A percentile compares a stretch with the other conserved stretches of the same genome.
These are phyloP conservation scores for Pyricularia pennisetigena DNA, from an alignment of 2,329 filamentous ascomycete species.

Conservation along the genomic window DNA sequence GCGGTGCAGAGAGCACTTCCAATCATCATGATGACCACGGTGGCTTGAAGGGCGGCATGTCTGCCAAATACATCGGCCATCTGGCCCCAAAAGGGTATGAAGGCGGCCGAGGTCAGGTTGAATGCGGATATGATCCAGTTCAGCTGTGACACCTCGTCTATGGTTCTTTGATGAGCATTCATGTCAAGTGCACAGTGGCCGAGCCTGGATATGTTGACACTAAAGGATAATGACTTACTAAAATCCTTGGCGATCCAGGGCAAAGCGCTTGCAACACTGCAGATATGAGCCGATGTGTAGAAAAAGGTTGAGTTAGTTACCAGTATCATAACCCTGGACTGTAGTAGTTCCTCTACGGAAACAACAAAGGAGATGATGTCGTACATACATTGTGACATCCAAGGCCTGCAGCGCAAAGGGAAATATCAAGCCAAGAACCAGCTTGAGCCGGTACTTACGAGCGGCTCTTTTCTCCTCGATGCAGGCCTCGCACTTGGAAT, in stretches of 20 bases:
- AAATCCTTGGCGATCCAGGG: slow-evolving; percentile 58
- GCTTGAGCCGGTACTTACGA: slow-evolving; percentile 41
- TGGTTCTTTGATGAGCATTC: not conserved
- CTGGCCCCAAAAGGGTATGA: slow-evolving; percentile 56
- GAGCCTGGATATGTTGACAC: no score
- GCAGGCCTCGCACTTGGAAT: slow-evolving; percentile 5
- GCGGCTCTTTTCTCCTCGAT: slow-evolving; percentile 21
- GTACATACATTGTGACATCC: slow-evolving; percentile 45
- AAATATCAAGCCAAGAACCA: slow-evolving; percentile 46
- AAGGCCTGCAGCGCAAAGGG: slow-evolving; percentile 53
- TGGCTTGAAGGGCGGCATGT: slow-evolving; percentile 44
- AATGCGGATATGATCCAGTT: slow-evolving; percentile 64
- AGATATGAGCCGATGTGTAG: not conserved
- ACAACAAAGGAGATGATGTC: not conserved
- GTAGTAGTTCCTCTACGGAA: no score
- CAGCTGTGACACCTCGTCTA: slow-evolving; percentile 43
- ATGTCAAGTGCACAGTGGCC: not conserved
- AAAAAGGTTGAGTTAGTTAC: not conserved
- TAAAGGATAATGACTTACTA: no score
- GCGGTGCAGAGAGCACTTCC: slow-evolving; percentile 53
- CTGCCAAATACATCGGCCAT: slow-evolving; percentile 57
- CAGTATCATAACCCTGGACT: not conserved
- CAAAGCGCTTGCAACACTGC: slow-evolving; percentile 40
- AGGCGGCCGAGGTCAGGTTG: slow-evolving; percentile 55
- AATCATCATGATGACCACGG: slow-evolving; percentile 45